phyloP scores from a whole-genome alignment of 345 rosid genomes.

The Trapa incisa region DNA sequence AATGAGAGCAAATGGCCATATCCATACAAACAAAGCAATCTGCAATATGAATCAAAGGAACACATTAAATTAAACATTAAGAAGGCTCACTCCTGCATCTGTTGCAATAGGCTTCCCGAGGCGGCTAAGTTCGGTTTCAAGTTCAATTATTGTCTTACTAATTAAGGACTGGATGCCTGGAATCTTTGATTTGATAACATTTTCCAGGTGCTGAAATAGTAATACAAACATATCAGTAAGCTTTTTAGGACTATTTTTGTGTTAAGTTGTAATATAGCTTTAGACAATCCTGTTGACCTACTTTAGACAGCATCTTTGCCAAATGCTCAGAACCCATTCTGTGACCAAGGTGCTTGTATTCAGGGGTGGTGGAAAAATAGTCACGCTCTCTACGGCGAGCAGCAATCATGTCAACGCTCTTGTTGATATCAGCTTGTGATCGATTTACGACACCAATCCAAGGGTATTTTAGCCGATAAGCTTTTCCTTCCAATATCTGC shows the following conservation, averaged over 20 bases:
- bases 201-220: slow-evolving; percentile 88
- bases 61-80: neutral
- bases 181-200: slow-evolving; percentile 88
- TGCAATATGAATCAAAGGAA: neutral
- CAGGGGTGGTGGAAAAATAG: slow-evolving; percentile 72
- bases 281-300: slow-evolving; percentile 11
- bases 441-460: slow-evolving; percentile 99
- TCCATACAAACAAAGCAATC: neutral
- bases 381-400: slow-evolving; percentile 94
- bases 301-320: slow-evolving; percentile 94
- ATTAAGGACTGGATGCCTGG: slow-evolving; percentile 96
- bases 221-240: slow-evolving; percentile 3
- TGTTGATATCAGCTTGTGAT: slow-evolving; percentile 96
- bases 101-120: slow-evolving; percentile 98
- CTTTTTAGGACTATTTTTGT: too few species aligned
- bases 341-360: slow-evolving; percentile 87
- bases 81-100: slow-evolving; percentile 85
- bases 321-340: slow-evolving; percentile 99
- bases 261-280: neutral
- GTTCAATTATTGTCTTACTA: slow-evolving; percentile 69
- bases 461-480: slow-evolving; percentile 79
- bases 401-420: slow-evolving; percentile 96
- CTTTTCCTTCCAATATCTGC: slow-evolving; percentile 86
- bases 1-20: neutral
- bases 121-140: slow-evolving; percentile 82